Conservation (phyloP, 352 stramenopile species). For the Phytophthora sansomeana region DNA sequence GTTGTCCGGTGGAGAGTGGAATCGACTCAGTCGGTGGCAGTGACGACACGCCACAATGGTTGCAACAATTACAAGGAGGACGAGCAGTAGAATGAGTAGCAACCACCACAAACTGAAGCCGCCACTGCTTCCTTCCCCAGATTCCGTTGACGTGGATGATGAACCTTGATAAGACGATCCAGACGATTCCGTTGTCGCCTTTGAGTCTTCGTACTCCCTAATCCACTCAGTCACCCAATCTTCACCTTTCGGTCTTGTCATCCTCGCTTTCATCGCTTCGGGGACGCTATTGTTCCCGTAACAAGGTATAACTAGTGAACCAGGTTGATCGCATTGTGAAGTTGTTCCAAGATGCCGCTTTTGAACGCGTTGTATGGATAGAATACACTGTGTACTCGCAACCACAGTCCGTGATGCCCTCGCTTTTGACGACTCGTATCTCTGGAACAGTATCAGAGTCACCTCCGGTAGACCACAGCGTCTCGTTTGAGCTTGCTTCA, state of each 20-base stretch:
- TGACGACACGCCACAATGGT: constrained; percentile 31
- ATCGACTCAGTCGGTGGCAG: constrained; percentile 32
- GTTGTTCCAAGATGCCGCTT: not conserved
- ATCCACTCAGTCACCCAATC: constrained; percentile 44
- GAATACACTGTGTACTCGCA: constrained; percentile 32
- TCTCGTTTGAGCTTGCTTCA: constrained; percentile 1
- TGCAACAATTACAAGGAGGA: constrained; percentile 31
- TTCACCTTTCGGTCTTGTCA: constrained; percentile 14
- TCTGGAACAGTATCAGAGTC: constrained; percentile 15
- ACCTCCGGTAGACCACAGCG: constrained; percentile 30
- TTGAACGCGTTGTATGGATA: constrained; percentile 15
- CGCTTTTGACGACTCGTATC: constrained; percentile 25
- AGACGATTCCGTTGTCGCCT: constrained; percentile 13
- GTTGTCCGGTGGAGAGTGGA: constrained; percentile 24
- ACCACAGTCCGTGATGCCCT: constrained; percentile 17
- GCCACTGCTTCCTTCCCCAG: not conserved
- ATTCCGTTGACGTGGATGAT: constrained; percentile 28
- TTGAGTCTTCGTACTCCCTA: constrained; percentile 6
- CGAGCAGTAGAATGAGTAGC: constrained; percentile 29
- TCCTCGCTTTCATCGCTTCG: constrained; percentile 6
- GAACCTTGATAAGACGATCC: constrained; percentile 19
- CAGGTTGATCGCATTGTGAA: constrained; percentile 27
- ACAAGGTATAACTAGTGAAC: constrained; percentile 46
- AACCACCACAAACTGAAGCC: constrained; percentile 32
- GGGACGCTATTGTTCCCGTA: constrained; percentile 30